A percentile compares a stretch with the other conserved stretches of the same genome.
Evolutionary conservation across 2,329 filamentous ascomycete genomes (phyloP).

Genomic region (Aspergillus aculeatus): DNA sequence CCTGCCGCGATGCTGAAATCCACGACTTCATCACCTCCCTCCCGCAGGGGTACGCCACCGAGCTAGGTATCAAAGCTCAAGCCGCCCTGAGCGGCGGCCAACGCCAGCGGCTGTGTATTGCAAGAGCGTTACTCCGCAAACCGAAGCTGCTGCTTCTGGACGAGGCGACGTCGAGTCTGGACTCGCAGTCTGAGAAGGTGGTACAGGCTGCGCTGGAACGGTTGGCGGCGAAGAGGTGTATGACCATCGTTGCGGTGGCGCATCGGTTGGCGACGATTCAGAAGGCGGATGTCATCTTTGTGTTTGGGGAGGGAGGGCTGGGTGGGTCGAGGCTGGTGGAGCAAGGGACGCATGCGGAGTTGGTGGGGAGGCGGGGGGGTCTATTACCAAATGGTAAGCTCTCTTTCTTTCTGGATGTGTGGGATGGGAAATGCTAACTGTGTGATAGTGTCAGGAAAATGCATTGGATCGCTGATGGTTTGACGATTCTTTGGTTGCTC

Average conservation of each 20-base stretch:
- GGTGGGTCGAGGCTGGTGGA: constrained; percentile 53
- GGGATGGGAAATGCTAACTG: neutral
- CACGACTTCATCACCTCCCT: constrained; percentile 41
- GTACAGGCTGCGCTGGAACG: constrained; percentile 70
- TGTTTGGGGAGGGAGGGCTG: constrained; percentile 62
- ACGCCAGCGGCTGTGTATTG: constrained; percentile 56
- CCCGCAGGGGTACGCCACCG: constrained; percentile 46
- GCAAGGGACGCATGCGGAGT: constrained; percentile 57
- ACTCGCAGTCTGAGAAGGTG: constrained; percentile 65
- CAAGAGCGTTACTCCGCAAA: constrained; percentile 54
- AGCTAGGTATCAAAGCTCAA: constrained; percentile 50
- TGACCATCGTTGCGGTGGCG: constrained; percentile 71
- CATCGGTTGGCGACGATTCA: constrained; percentile 75
- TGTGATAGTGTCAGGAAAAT: neutral
- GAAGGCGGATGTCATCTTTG: constrained; percentile 75
- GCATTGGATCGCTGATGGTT: neutral
- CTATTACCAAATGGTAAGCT: constrained; percentile 56
- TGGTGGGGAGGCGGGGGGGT: constrained; percentile 52
- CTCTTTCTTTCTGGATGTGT: accelerated
- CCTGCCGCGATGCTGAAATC: constrained; percentile 36
- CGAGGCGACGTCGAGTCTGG: constrained; percentile 60
- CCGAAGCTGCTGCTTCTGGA: constrained; percentile 57
- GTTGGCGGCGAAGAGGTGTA: constrained; percentile 54
- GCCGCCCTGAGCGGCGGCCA: constrained; percentile 56
- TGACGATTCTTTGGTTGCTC: neutral